Evolutionary conservation across 805 yeast species (phyloP).

Genomic region (Tetrapisispora iriomotensis): DNA sequence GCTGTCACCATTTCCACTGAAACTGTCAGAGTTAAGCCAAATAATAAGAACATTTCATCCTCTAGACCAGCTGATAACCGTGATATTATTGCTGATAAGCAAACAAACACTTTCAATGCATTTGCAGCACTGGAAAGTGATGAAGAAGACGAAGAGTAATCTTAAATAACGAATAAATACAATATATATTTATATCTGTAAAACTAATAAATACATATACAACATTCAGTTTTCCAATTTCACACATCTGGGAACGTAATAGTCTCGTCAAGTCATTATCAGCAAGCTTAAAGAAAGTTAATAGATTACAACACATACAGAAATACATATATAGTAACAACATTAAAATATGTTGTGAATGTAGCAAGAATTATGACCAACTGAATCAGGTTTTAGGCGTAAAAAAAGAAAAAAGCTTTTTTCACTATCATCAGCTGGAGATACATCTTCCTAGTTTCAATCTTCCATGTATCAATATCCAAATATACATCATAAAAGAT

Average conservation of each 20-base stretch:
- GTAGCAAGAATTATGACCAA: slow-evolving; percentile 25
- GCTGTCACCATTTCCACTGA: slow-evolving; percentile 27
- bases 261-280: neutral
- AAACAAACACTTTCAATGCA: slow-evolving; percentile 61
- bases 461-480: slow-evolving; percentile 19
- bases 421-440: slow-evolving; percentile 31
- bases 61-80: slow-evolving; percentile 65
- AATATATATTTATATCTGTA: neutral
- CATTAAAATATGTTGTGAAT: neutral
- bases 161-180: neutral
- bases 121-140: slow-evolving; percentile 60
- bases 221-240: neutral
- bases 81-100: slow-evolving; percentile 61
- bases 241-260: no score
- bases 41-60: slow-evolving; percentile 64
- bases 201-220: neutral
- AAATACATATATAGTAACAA: neutral
- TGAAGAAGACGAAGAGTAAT: slow-evolving; percentile 41
- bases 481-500: no score
- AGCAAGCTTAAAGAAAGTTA: neutral
- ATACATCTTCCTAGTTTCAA: slow-evolving; percentile 26
- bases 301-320: neutral
- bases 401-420: slow-evolving; percentile 26
- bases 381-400: slow-evolving; percentile 27
- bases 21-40: slow-evolving; percentile 52